Evolutionary conservation across 1,139 yeast species (phyloP).

Genomic region (Yamadazyma buinensis): DNA sequence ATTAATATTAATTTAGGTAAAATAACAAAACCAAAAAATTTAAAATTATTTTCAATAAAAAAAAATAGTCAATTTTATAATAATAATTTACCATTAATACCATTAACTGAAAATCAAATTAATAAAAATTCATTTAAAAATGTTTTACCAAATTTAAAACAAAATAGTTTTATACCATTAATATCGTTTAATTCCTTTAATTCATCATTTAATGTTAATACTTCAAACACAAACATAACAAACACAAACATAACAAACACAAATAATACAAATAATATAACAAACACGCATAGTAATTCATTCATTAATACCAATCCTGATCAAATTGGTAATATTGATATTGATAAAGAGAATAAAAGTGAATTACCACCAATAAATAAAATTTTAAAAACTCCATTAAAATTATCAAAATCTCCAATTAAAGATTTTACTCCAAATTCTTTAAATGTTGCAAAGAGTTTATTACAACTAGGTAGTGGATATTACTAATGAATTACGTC

Average conservation of each 20-base stretch:
- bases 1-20: conserved; percentile 8
- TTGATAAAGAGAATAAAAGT: conserved; percentile 2
- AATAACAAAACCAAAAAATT: conserved; percentile 13
- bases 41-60: conserved; percentile 33
- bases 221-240: not conserved
- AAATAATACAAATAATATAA: not conserved
- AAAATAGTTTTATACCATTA: conserved; percentile 6
- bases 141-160: not conserved
- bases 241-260: not conserved
- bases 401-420: conserved; percentile 23
- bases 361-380: conserved; percentile 40
- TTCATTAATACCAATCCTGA: too few relatives aligned
- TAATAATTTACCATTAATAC: conserved; percentile 10
- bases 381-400: conserved; percentile 45
- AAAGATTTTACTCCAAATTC: conserved; percentile 45
- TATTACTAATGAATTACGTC: conserved; percentile 10
- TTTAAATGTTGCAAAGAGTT: conserved; percentile 46
- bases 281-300: not conserved
- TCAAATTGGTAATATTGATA: too few relatives aligned
- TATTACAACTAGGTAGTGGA: conserved; percentile 39
- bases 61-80: conserved; percentile 26
- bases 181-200: conserved; percentile 2
- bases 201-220: not conserved
- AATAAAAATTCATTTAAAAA: too few relatives aligned
- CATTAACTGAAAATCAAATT: not conserved